phyloP scores from a whole-genome alignment of 2,329 filamentous ascomycete species.

The Hymenoscyphus occultus region DNA sequence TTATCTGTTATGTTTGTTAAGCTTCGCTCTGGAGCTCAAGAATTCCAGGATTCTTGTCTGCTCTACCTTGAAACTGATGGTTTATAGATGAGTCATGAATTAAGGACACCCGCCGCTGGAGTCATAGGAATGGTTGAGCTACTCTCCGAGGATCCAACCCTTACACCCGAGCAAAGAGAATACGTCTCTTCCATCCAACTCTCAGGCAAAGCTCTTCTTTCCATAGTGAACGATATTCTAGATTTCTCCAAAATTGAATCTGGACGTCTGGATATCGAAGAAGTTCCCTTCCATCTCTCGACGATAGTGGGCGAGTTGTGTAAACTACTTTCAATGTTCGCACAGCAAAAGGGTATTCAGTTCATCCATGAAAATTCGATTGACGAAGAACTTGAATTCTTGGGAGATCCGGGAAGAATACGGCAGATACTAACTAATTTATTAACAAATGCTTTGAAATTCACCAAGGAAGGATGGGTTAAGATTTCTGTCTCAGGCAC shows the following conservation, averaged over 20 bases:
- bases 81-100: constrained; percentile 30
- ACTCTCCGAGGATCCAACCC: constrained; percentile 25
- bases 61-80: neutral
- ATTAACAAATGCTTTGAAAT: constrained; percentile 71
- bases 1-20: too few species aligned
- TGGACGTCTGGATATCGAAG: constrained; percentile 67
- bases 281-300: constrained; percentile 61
- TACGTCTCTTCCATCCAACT: constrained; percentile 29
- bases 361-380: constrained; percentile 64
- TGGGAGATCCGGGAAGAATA: constrained; percentile 69
- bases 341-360: constrained; percentile 37
- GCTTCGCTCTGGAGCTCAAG: too few species aligned
- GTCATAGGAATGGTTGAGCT: constrained; percentile 32
- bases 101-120: constrained; percentile 31
- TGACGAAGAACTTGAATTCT: constrained; percentile 59
- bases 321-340: constrained; percentile 71
- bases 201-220: constrained; percentile 27
- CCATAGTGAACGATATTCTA: constrained; percentile 68
- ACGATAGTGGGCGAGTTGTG: constrained; percentile 43
- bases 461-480: constrained; percentile 65
- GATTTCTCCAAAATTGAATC: constrained; percentile 75
- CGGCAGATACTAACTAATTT: constrained; percentile 79
- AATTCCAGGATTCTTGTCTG: too few species aligned
- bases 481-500: constrained; percentile 45
- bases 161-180: constrained; percentile 26